phyloP scores from a whole-genome alignment of 1,139 yeast genomes.

The Diutina pseudorugosa region DNA sequence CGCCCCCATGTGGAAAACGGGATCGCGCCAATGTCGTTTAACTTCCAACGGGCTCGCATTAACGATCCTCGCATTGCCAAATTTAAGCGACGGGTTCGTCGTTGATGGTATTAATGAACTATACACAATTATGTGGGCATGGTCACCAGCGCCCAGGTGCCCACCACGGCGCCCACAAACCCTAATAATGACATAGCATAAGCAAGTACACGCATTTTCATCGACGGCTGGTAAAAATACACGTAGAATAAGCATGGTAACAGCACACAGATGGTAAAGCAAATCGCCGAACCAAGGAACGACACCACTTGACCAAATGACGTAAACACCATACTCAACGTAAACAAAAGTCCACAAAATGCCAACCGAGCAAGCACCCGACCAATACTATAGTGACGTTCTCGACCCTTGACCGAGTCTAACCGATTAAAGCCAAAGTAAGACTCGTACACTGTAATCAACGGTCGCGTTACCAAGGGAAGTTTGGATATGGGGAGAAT shows the following conservation, averaged over 20 bases:
- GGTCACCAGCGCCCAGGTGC: conserved; percentile 23
- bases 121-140: background rate
- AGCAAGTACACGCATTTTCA: conserved; percentile 15
- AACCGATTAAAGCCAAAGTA: conserved; percentile 14
- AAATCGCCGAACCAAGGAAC: conserved; percentile 43
- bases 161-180: conserved; percentile 34
- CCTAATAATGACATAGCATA: conserved; percentile 36
- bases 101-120: background rate
- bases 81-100: background rate
- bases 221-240: conserved; percentile 18
- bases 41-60: conserved; percentile 31
- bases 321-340: conserved; percentile 40
- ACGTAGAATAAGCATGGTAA: conserved; percentile 45
- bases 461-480: conserved; percentile 28
- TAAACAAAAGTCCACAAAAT: conserved; percentile 10
- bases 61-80: conserved; percentile 23
- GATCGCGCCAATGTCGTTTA: conserved; percentile 14
- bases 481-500: conserved; percentile 28
- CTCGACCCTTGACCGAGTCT: background rate
- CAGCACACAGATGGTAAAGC: conserved; percentile 43
- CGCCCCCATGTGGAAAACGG: background rate
- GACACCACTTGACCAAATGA: conserved; percentile 48
- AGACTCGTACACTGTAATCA: conserved; percentile 28
- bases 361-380: conserved; percentile 12
- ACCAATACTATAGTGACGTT: background rate